Evolutionary conservation across 495 filamentous ascomycete species (phyloP).

Genomic region (Jackrogersella multiformis): DNA sequence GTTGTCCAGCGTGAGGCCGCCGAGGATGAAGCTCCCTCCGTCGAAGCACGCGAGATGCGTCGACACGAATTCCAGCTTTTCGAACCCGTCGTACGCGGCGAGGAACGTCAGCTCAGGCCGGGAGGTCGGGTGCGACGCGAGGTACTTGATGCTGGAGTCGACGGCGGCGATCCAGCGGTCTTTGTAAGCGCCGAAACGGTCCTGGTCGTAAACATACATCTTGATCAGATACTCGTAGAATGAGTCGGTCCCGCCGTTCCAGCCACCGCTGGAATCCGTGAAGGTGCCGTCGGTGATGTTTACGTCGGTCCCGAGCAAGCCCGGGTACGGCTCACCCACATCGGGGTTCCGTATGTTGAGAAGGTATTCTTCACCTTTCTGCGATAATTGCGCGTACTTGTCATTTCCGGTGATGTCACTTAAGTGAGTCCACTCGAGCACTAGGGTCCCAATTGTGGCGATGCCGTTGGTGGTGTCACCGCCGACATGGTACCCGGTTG

Average conservation of each 20-base stretch:
- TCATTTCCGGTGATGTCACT: slow-evolving; percentile 76
- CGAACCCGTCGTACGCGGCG: slow-evolving; percentile 64
- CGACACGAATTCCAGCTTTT: slow-evolving; percentile 57
- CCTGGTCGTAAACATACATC: slow-evolving; percentile 85
- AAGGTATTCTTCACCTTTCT: slow-evolving; percentile 77
- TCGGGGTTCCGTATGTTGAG: slow-evolving; percentile 69
- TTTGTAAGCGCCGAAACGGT: slow-evolving; percentile 68
- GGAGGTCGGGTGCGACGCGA: slow-evolving; percentile 74
- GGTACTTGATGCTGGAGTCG: slow-evolving; percentile 76
- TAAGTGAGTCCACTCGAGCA: slow-evolving; percentile 86
- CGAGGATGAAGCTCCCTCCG: slow-evolving; percentile 87
- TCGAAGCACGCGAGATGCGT: slow-evolving; percentile 84
- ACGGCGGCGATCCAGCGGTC: slow-evolving; percentile 82
- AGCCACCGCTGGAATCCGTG: slow-evolving; percentile 72
- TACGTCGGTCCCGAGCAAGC: slow-evolving; percentile 76
- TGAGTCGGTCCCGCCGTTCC: slow-evolving; percentile 82
- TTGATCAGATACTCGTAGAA: slow-evolving; percentile 96
- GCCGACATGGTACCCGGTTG: slow-evolving; percentile 53
- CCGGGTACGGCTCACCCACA: slow-evolving; percentile 76
- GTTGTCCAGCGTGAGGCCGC: slow-evolving; percentile 72
- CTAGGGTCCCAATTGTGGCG: slow-evolving; percentile 75
- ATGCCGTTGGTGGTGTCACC: slow-evolving; percentile 69
- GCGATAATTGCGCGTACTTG: slow-evolving; percentile 71
- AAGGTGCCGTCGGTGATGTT: slow-evolving; percentile 72
- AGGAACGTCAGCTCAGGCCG: slow-evolving; percentile 81